A percentile compares a stretch with the other conserved stretches of the same genome.
These are phyloP conservation scores for Petunia secreta DNA, from an alignment of 257 asterid genomes.

Conservation along the genomic window DNA sequence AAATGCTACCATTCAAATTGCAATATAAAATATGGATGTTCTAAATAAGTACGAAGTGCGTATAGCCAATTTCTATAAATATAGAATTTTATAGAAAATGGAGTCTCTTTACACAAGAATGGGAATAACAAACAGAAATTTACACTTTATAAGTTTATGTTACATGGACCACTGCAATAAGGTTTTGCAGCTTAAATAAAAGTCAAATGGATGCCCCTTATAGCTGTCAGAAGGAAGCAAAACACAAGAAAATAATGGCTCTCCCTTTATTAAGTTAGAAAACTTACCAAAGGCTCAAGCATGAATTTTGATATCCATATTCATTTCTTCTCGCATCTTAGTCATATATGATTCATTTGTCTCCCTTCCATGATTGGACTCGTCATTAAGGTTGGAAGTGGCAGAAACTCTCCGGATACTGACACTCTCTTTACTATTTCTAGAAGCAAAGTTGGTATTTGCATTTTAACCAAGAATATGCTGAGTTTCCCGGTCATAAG, in stretches of 20 bases:
- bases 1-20: not conserved
- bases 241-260: constrained; percentile 24
- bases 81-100: not conserved
- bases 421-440: constrained; percentile 35
- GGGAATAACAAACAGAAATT: constrained; percentile 24
- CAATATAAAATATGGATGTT: constrained; percentile 9
- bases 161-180: constrained; percentile 25
- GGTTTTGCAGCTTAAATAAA: constrained; percentile 12
- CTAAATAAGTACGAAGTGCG: not conserved
- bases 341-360: constrained; percentile 39
- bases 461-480: constrained; percentile 47
- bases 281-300: constrained; percentile 45
- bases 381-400: constrained; percentile 38
- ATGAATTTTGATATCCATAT: constrained; percentile 31
- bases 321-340: constrained; percentile 44
- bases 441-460: constrained; percentile 30
- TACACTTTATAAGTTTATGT: constrained; percentile 17
- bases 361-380: constrained; percentile 32
- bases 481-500: constrained; percentile 34
- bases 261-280: constrained; percentile 36
- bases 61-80: constrained; percentile 21
- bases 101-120: constrained; percentile 14
- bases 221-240: constrained; percentile 24
- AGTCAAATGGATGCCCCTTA: not conserved
- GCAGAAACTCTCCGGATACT: constrained; percentile 35